Base-by-base conservation (phyloP, 805 yeast genomes). In the Candida easanensis region DNA sequence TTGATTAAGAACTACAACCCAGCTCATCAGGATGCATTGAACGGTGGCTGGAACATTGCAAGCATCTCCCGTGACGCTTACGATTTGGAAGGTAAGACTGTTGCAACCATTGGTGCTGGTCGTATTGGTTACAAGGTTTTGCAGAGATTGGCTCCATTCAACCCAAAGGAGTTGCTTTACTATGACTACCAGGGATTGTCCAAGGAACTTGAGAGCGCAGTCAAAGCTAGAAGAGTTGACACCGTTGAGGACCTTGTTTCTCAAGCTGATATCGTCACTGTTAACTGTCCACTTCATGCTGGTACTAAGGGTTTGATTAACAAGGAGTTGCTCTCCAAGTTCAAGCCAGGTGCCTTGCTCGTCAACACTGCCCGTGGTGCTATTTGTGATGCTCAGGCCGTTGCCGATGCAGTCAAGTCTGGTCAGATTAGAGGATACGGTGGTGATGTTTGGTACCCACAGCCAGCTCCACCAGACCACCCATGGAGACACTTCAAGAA, bases 371-470 rank as follows among this genome's bases (percentile, higher is more conserved):
- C 90, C 17, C 76, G 91, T 61, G 93, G 93, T 48, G 91, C 90
- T 33, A 85, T 85, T 54, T 75, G 84, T 61, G 80, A 74, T 44
- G 82, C 77, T 38, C 73, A 83, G 57, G 93, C 81, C 53, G 84
- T 85, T 50, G 89, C 88, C 0, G 89, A 72, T 13, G 91, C 91
- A 1, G 75, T 85, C 31, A 60, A 70, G 42, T 66, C 78, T 30
- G 93, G 93, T 38, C 82, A 81, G 54, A 61, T 85, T 38, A 71
- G 82, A 56, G 91, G 90, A 40, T 85, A 84, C 60, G 93, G 90
- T 56, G 93, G 91, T 54, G 93, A 85, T 64, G 93, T 85, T 40
- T 84, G 91, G 88, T 75, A 58, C 69, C 83, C 82, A n/a, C 95
- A 85, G 65, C 95, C 95, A 33, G 86, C 91, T 21, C 88, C 89